Evolutionary conservation across 192 early-diverging fungal genomes (phyloP).

Genomic region (Phycomyces blakesleeanus): DNA sequence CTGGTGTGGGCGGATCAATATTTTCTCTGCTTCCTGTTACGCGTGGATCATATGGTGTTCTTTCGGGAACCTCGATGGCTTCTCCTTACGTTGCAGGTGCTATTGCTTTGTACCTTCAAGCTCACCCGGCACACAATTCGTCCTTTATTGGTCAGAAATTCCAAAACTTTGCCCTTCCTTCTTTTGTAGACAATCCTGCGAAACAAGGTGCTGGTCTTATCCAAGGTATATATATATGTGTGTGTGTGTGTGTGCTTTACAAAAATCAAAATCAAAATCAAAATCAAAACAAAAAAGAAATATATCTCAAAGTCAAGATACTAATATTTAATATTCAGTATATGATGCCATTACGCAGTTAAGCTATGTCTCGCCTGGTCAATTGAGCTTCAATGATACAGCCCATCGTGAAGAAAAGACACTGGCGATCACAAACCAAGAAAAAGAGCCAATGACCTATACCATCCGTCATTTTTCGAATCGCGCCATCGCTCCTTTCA

Average conservation of each 20-base stretch:
- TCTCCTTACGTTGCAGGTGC: constrained; percentile 53
- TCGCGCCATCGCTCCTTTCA: constrained; percentile 36
- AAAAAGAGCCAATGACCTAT: constrained; percentile 30
- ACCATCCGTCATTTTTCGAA: constrained; percentile 31
- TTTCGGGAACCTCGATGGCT: constrained; percentile 61
- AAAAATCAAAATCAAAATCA: too few species aligned
- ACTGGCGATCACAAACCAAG: constrained; percentile 41
- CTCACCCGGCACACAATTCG: constrained; percentile 22
- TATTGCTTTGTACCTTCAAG: constrained; percentile 43
- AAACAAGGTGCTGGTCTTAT: constrained; percentile 54
- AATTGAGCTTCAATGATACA: constrained; percentile 50
- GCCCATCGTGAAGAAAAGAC: constrained; percentile 23
- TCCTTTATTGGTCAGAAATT: constrained; percentile 29
- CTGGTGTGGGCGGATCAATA: constrained; percentile 48
- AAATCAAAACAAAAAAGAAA: not conserved
- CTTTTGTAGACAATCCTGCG: constrained; percentile 28
- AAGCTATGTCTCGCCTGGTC: constrained; percentile 38
- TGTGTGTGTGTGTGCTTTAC: not conserved
- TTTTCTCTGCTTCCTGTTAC: constrained; percentile 48
- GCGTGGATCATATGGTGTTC: constrained; percentile 39
- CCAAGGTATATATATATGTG: constrained; percentile 24
- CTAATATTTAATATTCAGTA: constrained; percentile 11
- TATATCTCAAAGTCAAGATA: not conserved
- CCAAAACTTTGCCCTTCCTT: constrained; percentile 30
- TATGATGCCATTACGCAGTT: constrained; percentile 36